A percentile compares a stretch with the other conserved stretches of the same genome.
These are phyloP conservation scores for Trichoderma sp. DNA, from an alignment of 2,329 filamentous ascomycete genomes.

Conservation along the genomic window DNA sequence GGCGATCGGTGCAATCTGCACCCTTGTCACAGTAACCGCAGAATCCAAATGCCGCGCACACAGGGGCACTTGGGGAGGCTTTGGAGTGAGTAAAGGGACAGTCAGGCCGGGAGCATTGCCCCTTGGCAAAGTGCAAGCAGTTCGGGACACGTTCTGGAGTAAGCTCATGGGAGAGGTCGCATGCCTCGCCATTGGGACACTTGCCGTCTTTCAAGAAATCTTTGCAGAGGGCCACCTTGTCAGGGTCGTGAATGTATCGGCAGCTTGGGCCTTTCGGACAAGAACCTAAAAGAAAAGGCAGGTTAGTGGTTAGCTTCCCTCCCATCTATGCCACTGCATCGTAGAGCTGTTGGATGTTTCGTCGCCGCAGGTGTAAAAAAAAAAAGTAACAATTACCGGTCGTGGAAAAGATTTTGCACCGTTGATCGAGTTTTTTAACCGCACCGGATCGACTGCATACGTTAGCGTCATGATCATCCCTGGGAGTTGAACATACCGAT, in stretches of 20 bases:
- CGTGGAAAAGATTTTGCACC: constrained; percentile 69
- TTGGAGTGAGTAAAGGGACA: constrained; percentile 86
- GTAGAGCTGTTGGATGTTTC: constrained; percentile 23
- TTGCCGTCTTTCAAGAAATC: constrained; percentile 75
- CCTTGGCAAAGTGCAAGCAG: constrained; percentile 86
- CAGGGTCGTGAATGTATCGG: constrained; percentile 76
- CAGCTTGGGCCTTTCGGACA: constrained; percentile 81
- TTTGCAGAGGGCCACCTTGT: constrained; percentile 88
- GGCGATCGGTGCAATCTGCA: constrained; percentile 71
- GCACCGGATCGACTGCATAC: constrained; percentile 46
- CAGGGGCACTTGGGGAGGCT: constrained; percentile 70
- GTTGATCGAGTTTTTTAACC: constrained; percentile 67
- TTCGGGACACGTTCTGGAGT: constrained; percentile 80
- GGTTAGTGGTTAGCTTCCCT: constrained; percentile 42
- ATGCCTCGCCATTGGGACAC: constrained; percentile 74
- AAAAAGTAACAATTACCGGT: constrained; percentile 60
- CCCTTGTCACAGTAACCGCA: constrained; percentile 89
- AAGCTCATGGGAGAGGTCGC: constrained; percentile 87
- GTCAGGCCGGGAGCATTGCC: constrained; percentile 80
- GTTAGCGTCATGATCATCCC: constrained; percentile 38
- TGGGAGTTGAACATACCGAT: constrained; percentile 59
- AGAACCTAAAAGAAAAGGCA: constrained; percentile 58
- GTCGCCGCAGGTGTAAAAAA: constrained; percentile 25
- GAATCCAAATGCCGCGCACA: constrained; percentile 81
- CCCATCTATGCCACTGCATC: constrained; percentile 38